phyloP scores from a whole-genome alignment of 2,329 filamentous ascomycete species.

The Fusarium penzigii region DNA sequence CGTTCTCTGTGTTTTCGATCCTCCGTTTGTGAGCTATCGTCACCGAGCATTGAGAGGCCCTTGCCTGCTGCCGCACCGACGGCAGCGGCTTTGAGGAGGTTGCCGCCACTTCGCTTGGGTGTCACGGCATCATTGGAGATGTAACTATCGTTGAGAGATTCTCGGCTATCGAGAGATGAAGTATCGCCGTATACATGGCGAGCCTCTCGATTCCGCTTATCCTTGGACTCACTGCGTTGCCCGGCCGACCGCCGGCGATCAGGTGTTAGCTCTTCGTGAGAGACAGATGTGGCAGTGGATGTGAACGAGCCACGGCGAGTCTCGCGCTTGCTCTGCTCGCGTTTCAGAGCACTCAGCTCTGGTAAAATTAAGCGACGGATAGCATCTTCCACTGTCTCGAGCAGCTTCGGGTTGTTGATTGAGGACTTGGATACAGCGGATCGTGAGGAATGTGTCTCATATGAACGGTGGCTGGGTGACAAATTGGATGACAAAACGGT shows the following conservation, averaged over 20 bases:
- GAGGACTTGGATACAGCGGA: slow-evolving; percentile 65
- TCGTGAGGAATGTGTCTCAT: slow-evolving; percentile 55
- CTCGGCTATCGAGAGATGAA: slow-evolving; percentile 50
- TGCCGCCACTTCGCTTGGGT: slow-evolving; percentile 44
- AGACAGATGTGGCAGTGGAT: slow-evolving; percentile 56
- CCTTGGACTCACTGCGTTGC: slow-evolving; percentile 49
- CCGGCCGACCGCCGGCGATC: slow-evolving; percentile 64
- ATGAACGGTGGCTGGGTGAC: slow-evolving; percentile 55
- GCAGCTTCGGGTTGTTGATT: slow-evolving; percentile 87
- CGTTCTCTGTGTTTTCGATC: slow-evolving; percentile 54
- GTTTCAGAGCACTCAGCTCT: slow-evolving; percentile 87
- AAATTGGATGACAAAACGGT: slow-evolving; percentile 56
- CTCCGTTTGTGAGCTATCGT: slow-evolving; percentile 43
- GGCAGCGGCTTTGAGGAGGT: slow-evolving; percentile 47
- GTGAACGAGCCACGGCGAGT: slow-evolving; percentile 66
- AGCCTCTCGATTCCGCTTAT: slow-evolving; percentile 53
- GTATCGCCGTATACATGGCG: slow-evolving; percentile 55
- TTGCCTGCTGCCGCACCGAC: slow-evolving; percentile 45
- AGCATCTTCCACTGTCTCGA: slow-evolving; percentile 91
- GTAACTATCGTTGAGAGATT: slow-evolving; percentile 44
- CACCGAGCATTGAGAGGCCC: slow-evolving; percentile 36
- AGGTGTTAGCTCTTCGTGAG: slow-evolving; percentile 57
- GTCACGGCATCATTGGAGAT: slow-evolving; percentile 43
- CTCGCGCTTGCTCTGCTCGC: slow-evolving; percentile 79
- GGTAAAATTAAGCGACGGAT: slow-evolving; percentile 88